Conservation (phyloP, 495 filamentous ascomycete genomes). For the Apiosordaria backusii region DNA sequence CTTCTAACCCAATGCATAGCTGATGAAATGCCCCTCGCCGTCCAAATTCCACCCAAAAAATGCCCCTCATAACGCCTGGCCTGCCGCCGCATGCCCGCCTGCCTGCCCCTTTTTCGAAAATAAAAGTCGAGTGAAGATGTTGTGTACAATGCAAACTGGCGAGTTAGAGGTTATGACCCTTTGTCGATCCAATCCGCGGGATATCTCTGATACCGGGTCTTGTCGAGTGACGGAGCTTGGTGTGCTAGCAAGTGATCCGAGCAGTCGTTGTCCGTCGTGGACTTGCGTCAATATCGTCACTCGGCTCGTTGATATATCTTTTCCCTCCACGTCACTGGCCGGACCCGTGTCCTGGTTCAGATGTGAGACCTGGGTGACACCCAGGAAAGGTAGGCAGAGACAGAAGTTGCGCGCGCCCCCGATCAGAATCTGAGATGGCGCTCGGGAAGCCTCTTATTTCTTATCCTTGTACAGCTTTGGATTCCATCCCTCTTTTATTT, state of each 20-base stretch:
- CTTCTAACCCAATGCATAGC: neutral
- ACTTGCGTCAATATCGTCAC: neutral
- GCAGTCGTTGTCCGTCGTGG: neutral
- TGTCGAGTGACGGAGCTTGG: neutral
- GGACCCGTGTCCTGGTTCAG: neutral
- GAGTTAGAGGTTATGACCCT: neutral
- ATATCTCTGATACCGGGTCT: too few species aligned
- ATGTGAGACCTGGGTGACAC: neutral
- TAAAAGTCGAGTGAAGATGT: conserved; percentile 13
- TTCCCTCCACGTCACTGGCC: neutral
- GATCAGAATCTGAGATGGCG: neutral
- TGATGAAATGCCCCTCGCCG: conserved; percentile 1
- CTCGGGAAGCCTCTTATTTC: conserved; percentile 37
- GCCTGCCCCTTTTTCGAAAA: neutral
- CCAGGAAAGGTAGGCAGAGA: neutral
- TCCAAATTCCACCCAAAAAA: neutral
- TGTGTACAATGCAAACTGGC: conserved; percentile 7
- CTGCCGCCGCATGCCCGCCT: neutral
- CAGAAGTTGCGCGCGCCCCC: neutral
- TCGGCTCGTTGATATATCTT: neutral
- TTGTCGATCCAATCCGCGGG: neutral
- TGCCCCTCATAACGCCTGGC: neutral
- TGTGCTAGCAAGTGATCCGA: neutral
- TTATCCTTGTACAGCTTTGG: conserved; percentile 92
- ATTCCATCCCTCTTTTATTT: conserved; percentile 80